phyloP scores from a whole-genome alignment of 306 rosid genomes.

The Bauhinia variegata region DNA sequence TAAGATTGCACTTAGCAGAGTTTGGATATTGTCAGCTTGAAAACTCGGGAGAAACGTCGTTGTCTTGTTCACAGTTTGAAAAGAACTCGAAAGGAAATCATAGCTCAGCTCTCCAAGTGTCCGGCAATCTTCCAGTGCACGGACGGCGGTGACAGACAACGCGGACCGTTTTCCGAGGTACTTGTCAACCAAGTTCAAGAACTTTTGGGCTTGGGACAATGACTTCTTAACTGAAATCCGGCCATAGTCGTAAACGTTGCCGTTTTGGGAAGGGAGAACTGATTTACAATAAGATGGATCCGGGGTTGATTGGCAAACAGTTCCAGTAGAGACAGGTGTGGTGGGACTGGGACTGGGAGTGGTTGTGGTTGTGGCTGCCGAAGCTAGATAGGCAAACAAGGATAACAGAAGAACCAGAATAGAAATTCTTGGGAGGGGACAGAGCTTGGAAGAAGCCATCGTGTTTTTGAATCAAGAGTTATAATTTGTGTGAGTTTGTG shows the following conservation, averaged over 20 bases:
- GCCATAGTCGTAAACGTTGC: constrained; percentile 66
- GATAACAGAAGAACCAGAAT: constrained; percentile 40
- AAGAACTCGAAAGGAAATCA: constrained; percentile 60
- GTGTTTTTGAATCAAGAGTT: background rate
- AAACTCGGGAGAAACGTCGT: constrained; percentile 40
- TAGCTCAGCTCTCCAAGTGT: constrained; percentile 63
- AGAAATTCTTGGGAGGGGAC: constrained; percentile 23
- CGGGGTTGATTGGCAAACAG: constrained; percentile 66
- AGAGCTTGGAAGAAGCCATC: constrained; percentile 45
- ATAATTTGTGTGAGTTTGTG: background rate
- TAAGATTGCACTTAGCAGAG: constrained; percentile 68
- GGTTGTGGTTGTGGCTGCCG: constrained; percentile 30
- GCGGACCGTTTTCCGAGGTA: constrained; percentile 41
- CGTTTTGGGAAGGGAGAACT: constrained; percentile 58
- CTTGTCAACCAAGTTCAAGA: constrained; percentile 47
- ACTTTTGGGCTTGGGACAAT: constrained; percentile 60
- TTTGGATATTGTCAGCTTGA: constrained; percentile 70
- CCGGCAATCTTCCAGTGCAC: constrained; percentile 73
- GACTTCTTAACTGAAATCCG: constrained; percentile 61
- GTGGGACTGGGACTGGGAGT: constrained; percentile 32
- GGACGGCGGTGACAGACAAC: constrained; percentile 54
- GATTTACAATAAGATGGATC: constrained; percentile 78
- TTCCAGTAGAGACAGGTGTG: constrained; percentile 41
- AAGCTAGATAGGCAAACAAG: constrained; percentile 17
- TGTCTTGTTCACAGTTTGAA: constrained; percentile 51